Evolutionary conservation across 176 grass and related monocot genomes (phyloP), one percentile per base, ranked within the genome.

Genomic region (Raddia distichophylla): DNA sequence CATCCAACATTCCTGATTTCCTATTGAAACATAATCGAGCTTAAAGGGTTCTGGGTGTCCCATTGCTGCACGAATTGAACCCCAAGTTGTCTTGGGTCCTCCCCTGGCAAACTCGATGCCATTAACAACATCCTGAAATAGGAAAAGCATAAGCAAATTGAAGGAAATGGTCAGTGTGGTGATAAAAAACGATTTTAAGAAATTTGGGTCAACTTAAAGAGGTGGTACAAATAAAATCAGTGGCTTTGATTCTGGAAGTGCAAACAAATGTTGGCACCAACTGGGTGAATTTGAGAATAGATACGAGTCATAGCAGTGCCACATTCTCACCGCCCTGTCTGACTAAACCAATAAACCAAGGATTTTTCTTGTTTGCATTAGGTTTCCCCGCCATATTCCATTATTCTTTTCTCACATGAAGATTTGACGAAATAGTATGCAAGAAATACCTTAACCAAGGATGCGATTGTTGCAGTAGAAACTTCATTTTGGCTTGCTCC

Each of bases 101-200:
- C 92, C 95, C 75, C 79, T 90, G 20, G 92, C 95, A 84, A 98
- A 98, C 82, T 98, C 95, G 54, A 98, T 98, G 20, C 90, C 85
- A 88, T 93, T 67, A 81, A 98, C 81, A 35, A 80, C 83, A 76
- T 98, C 92, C 92, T 98, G n/a, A n/a, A n/a, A n/a, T n/a, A n/a
- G 86, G n/a, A 51, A 82, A 78, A 59, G 75, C 33, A 48, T 46
- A 8, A 69, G 19, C 56, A 11, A 82, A 78, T 77, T 85, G 65
- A 16, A 80, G 63, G 54, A 72, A 32, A 37, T 5, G 48, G 19
- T 16, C 10, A 80, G 19, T 19, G 67, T 33, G 33, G 10, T 52
- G 52, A 52, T 1, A 3, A 6, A 46, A 46, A 2, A 56, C 37
- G 12, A 74, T 12, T 4, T 53, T 2, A 62, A 76, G 43, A 76